These are phyloP conservation scores for Venturia asperata DNA, from an alignment of 2,329 filamentous ascomycete species.

Conservation along the genomic window DNA sequence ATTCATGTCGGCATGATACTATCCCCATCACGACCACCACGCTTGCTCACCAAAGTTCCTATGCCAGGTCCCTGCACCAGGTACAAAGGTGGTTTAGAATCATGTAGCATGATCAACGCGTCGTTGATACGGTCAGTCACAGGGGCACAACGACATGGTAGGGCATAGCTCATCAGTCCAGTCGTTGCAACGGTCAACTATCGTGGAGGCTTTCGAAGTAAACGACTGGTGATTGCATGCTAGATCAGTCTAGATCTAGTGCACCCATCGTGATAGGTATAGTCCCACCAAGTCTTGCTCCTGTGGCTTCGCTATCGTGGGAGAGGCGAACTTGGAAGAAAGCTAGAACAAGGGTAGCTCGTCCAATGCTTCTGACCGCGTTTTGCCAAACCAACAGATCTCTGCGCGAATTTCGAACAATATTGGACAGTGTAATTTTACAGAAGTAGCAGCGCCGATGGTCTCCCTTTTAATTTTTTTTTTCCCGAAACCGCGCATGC, in stretches of 20 bases:
- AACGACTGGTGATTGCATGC: neutral
- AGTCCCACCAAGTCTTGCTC: neutral
- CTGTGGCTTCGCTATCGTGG: neutral
- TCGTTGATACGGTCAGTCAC: neutral
- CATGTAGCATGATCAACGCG: neutral
- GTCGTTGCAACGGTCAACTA: conserved; percentile 4
- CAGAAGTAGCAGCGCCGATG: neutral
- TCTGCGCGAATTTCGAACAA: neutral
- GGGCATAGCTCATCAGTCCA: neutral
- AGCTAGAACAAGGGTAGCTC: neutral
- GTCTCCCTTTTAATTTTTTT: neutral
- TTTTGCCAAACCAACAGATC: neutral
- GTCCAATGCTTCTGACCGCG: neutral
- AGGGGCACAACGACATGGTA: neutral
- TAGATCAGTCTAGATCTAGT: conserved; percentile 3
- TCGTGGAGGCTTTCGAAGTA: neutral
- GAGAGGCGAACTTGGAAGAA: neutral
- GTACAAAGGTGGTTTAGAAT: neutral
- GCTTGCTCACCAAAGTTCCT: neutral
- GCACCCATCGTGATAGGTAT: neutral
- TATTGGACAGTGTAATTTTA: neutral
- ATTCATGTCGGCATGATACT: neutral
- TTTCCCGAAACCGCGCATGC: neutral
- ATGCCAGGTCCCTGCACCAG: neutral
- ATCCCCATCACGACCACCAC: neutral